phyloP scores from a whole-genome alignment of 225 moss, liverwort and hornwort genomes.

The Ulota crispa region DNA sequence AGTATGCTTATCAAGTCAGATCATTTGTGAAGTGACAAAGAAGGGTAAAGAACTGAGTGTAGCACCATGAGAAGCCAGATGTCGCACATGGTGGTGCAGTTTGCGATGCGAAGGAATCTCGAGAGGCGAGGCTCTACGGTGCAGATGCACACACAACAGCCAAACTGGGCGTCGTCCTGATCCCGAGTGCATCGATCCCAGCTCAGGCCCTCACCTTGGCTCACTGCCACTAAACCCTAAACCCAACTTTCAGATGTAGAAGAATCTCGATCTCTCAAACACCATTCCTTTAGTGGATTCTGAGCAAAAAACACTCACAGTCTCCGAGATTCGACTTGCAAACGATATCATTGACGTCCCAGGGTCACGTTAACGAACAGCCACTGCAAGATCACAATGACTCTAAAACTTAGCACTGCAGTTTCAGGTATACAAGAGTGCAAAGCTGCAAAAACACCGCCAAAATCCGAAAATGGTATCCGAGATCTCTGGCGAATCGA shows the following conservation, averaged over 20 bases:
- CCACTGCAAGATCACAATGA: not conserved
- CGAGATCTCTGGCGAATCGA: not conserved
- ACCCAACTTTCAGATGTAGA: not conserved
- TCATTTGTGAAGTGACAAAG: not conserved
- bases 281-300: constrained; percentile 6
- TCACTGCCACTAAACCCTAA: constrained; percentile 13
- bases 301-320: not conserved
- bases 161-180: constrained; percentile 31
- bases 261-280: not conserved
- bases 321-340: not conserved
- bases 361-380: not conserved
- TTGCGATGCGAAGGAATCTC: not conserved
- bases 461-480: not conserved
- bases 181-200: constrained; percentile 37
- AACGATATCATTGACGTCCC: not conserved
- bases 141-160: constrained; percentile 24
- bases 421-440: too few relatives aligned
- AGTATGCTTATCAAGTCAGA: not conserved
- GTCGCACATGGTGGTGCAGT: constrained; percentile 22
- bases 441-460: not conserved
- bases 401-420: too few relatives aligned
- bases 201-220: constrained; percentile 12
- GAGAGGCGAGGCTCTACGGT: not conserved
- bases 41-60: not conserved
- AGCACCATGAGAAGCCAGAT: constrained; percentile 32